Base-by-base conservation (phyloP, 805 yeast genomes). In the Yamadazyma paraphyllophila region DNA sequence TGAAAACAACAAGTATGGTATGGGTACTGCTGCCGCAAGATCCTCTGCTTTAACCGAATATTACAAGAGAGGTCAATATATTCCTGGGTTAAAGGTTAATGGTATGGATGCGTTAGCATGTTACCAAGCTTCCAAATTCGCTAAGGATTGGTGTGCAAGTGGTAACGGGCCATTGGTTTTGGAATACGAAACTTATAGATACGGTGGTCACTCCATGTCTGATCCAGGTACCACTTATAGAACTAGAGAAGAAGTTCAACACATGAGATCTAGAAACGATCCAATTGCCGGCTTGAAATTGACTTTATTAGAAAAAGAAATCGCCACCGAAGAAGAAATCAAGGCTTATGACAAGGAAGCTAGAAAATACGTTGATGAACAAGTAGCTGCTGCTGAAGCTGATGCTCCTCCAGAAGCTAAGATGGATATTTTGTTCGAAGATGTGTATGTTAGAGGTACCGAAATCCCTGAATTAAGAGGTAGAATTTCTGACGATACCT, bases 221-320 rank as follows among this genome's bases (percentile, higher is more conserved):
- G 99, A 94, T 76, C 99, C 99, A 63, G 99, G 99, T 81, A 94
- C 99, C 71, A 94, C 99, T 57, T 94, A 94, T 85, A 87, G 99
- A 83, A 94, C 99, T 66, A 91, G 99, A 80, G 99, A 94, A 77
- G 99, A 94, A 78, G 94, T 94, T 59, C 97, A 91, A 77, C 92
- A 92, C 78, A 91, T 94, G 97, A 88, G 99, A 80, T 89, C 98
- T 36, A 87, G 89, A 79, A 90, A 87, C 69, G 99, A 94, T 71
- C 97, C 98, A 60, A 89, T 94, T 69, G 91, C 96, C 46, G 98
- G 98, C 58, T 82, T 94, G 66, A 92, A 91, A 81, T 83, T 83
- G 62, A 87, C 82, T 53, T 76, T 94, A 56, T 67, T 91, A 61
- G 97, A 90, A 58, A 78, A 82, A 67, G 81, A 78, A 53, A 82